phyloP scores from a whole-genome alignment of 1,139 yeast genomes.

The Scheffersomyces illinoinensis region DNA sequence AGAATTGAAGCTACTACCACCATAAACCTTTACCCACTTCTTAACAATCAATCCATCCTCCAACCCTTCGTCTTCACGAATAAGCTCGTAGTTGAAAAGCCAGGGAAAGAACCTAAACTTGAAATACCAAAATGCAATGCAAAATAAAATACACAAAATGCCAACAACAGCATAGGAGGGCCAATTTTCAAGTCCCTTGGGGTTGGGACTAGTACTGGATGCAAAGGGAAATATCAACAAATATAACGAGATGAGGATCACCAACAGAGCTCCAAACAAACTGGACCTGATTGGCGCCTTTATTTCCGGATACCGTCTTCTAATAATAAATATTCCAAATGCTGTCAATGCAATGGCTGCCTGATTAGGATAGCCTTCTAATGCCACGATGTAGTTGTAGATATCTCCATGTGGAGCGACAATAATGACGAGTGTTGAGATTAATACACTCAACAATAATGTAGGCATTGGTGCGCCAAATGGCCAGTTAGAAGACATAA shows the following conservation, averaged over 20 bases:
- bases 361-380: slow-evolving; percentile 71
- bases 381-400: slow-evolving; percentile 70
- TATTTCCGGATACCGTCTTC: slow-evolving; percentile 46
- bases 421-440: slow-evolving; percentile 46
- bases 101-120: slow-evolving; percentile 49
- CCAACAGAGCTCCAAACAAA: slow-evolving; percentile 42
- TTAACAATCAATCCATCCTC: slow-evolving; percentile 59
- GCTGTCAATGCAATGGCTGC: slow-evolving; percentile 51
- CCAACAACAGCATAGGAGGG: slow-evolving; percentile 55
- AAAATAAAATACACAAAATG: slow-evolving; percentile 24
- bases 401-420: slow-evolving; percentile 80
- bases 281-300: slow-evolving; percentile 53
- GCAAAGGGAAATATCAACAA: slow-evolving; percentile 50
- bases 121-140: slow-evolving; percentile 49
- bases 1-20: neutral
- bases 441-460: slow-evolving; percentile 33
- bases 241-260: slow-evolving; percentile 40
- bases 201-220: slow-evolving; percentile 39
- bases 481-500: slow-evolving; percentile 59
- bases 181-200: slow-evolving; percentile 43
- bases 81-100: slow-evolving; percentile 41
- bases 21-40: slow-evolving; percentile 44
- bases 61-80: slow-evolving; percentile 36
- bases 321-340: slow-evolving; percentile 51
- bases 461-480: slow-evolving; percentile 58